Conservation (phyloP, 2,329 filamentous ascomycete genomes). For the Penicillium sp. region DNA sequence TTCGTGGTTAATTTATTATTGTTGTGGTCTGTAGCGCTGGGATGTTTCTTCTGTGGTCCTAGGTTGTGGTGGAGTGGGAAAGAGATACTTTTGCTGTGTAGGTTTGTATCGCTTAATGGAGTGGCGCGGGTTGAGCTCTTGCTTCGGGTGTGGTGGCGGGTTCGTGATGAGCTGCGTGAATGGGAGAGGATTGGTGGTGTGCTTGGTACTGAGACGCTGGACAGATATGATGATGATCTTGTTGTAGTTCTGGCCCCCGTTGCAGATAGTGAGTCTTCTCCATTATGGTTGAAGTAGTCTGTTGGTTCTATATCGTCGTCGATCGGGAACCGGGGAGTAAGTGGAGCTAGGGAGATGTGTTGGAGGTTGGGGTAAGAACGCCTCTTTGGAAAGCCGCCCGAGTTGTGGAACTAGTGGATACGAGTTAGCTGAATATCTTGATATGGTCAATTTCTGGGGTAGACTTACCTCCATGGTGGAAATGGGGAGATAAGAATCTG, state of each 20-base stretch:
- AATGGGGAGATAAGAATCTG: neutral
- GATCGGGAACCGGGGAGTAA: constrained; percentile 56
- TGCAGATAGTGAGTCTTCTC: constrained; percentile 18
- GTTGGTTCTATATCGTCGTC: constrained; percentile 45
- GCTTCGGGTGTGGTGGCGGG: constrained; percentile 31
- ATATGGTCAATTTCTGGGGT: neutral
- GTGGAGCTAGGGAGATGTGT: constrained; percentile 62
- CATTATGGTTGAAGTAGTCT: constrained; percentile 33
- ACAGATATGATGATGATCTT: constrained; percentile 38
- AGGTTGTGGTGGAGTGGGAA: constrained; percentile 24
- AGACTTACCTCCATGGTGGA: constrained; percentile 27
- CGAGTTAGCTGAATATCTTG: neutral
- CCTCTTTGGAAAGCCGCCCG: constrained; percentile 41
- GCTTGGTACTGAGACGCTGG: constrained; percentile 43
- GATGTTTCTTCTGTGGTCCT: neutral
- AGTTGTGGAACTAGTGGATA: constrained; percentile 23
- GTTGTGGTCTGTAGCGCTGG: neutral
- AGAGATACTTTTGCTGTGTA: constrained; percentile 27
- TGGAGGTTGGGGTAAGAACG: constrained; percentile 62
- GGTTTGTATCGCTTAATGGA: constrained; percentile 38
- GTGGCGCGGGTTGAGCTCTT: constrained; percentile 34
- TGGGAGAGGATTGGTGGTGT: constrained; percentile 46
- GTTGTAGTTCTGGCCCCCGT: constrained; percentile 34
- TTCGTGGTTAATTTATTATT: constrained; percentile 9
- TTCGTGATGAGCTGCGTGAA: constrained; percentile 42